Evolutionary conservation across 2,329 filamentous ascomycete genomes (phyloP), one percentile per base, ranked within the genome.

Genomic region (Aspergillus sp.): DNA sequence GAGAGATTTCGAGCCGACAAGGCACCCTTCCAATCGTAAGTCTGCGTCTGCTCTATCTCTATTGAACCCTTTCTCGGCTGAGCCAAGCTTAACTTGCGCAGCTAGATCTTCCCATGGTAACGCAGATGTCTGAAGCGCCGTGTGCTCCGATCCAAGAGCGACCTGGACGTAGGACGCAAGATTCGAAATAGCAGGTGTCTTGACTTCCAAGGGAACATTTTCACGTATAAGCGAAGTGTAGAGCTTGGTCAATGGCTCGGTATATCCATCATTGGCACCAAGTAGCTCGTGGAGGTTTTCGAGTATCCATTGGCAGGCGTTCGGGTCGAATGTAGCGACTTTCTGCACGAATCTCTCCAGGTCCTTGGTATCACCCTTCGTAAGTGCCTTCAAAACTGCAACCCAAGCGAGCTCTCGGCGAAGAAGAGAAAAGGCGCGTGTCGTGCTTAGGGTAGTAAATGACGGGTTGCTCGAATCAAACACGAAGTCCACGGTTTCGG

Each of bases 11-110:
- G 72, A 50, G 0, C 72, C 67, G 8, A 77, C 60, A 23, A 78
- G 55, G 57, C 73, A 75, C 15, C 75, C 75, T 50, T 73, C 70
- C 21, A 78, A 65, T 37, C 69, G 70, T 44, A 77, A 59, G 19
- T 67, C 71, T 5, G 72, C 70, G 57, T 77, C 73, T 0, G 68
- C 68, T 43, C 73, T 70, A 21, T 74, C 72, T 41, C 75, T 64
- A 54, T 73, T 74, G 70, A 72, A 72, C 8, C 65, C 59, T 14
- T 70, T 56, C 14, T 59, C 63, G 17, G 65, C 62, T 2, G 57
- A 57, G 15, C 66, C 63, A 6, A 64, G 59, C n/a, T 59, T 63
- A 45, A 75, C 68, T 39, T 65, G 61, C 33, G 59, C 60, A n/a
- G 59, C 52, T 8, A 75, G 55, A 12, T 60, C 60, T 4, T 64